Evolutionary conservation across 164 flowering plant genomes (phyloP).

Genomic region (Nymphaea thermarum): DNA sequence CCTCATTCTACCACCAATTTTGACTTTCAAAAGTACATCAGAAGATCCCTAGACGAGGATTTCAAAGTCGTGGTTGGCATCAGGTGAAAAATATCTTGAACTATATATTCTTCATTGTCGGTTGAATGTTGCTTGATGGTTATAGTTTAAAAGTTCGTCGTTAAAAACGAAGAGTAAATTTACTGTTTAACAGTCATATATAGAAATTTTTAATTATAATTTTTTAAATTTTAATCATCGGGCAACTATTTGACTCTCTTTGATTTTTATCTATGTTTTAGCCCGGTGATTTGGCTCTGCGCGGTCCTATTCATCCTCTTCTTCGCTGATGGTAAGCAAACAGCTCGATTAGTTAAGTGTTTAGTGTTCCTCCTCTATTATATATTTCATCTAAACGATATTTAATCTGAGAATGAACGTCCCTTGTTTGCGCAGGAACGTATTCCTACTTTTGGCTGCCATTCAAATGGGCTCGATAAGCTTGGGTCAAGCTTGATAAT

Average conservation of each 20-base stretch:
- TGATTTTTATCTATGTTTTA: background rate
- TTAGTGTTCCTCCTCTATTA: background rate
- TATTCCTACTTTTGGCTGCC: slow-evolving; percentile 3
- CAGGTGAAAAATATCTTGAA: slow-evolving; percentile 24
- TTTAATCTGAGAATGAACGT: too few relatives aligned
- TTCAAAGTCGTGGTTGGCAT: slow-evolving; percentile 82
- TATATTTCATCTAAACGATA: too few relatives aligned
- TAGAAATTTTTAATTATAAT: too few relatives aligned
- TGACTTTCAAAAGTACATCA: slow-evolving; percentile 70
- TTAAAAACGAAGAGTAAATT: too few relatives aligned
- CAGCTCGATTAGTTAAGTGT: background rate
- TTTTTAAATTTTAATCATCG: too few relatives aligned
- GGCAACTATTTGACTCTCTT: too few relatives aligned
- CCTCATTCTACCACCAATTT: slow-evolving; percentile 51
- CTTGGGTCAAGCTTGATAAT: too few relatives aligned
- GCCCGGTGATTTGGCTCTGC: background rate
- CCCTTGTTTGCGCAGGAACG: background rate
- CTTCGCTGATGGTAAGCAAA: background rate
- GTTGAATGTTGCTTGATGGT: background rate
- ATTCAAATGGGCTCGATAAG: too few relatives aligned
- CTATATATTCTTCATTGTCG: background rate
- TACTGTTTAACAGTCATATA: too few relatives aligned
- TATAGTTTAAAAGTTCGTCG: too few relatives aligned
- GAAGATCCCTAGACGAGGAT: slow-evolving; percentile 78
- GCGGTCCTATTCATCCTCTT: background rate